phyloP scores from a whole-genome alignment of 495 filamentous ascomycete species.

The Penicillium cosmopolitanum region DNA sequence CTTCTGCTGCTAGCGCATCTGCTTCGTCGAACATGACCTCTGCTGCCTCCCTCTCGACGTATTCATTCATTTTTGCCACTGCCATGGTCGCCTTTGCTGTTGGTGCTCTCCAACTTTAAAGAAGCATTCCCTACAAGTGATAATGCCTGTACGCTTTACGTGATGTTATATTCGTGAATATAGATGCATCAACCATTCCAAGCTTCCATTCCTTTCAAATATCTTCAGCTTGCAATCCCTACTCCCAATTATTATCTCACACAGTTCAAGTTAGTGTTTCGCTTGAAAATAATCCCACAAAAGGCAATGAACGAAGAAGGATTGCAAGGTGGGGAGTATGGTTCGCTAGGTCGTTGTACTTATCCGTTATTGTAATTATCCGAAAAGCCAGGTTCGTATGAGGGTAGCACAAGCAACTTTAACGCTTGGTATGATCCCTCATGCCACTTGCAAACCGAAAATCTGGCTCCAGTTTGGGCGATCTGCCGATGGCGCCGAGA shows the following conservation, averaged over 20 bases:
- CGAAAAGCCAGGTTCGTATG: neutral
- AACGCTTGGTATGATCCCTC: neutral
- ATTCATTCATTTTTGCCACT: conserved; percentile 13
- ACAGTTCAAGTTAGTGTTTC: no score
- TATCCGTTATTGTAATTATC: neutral
- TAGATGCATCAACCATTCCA: neutral
- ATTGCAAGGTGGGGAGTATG: no score
- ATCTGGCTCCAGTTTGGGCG: neutral
- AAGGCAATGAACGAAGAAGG: no score
- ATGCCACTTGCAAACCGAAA: neutral
- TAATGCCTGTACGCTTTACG: neutral
- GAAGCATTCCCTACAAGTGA: neutral
- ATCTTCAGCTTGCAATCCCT: neutral
- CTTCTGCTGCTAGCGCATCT: conserved; percentile 19
- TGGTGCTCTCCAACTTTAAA: conserved; percentile 30
- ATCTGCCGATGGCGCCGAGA: conserved; percentile 10
- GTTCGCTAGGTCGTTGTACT: no score
- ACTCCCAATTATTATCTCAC: no score
- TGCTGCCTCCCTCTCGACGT: conserved; percentile 13
- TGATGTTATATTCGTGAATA: neutral
- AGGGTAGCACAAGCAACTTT: neutral
- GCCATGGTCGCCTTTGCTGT: conserved; percentile 29
- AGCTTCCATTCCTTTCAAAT: neutral
- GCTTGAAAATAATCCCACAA: no score
- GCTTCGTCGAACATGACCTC: conserved; percentile 11